These are phyloP conservation scores for Parasarocladium wereldwijsianum DNA, from an alignment of 2,329 filamentous ascomycete genomes.

Conservation along the genomic window DNA sequence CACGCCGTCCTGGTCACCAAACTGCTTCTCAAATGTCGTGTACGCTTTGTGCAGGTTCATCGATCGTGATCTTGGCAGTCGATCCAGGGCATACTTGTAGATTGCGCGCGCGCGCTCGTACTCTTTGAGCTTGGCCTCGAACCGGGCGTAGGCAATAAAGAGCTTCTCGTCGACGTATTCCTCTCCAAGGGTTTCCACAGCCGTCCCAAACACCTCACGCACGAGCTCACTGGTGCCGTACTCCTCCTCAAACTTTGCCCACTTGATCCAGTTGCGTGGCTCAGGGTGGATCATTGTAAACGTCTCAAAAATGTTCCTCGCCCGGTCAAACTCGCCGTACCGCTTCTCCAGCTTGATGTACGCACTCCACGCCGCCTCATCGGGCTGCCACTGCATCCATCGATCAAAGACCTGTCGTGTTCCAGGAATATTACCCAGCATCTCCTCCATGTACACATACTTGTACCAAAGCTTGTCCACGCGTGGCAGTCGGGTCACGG, in stretches of 20 bases:
- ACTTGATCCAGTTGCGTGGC: conserved; percentile 96
- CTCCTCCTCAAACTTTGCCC: conserved; percentile 95
- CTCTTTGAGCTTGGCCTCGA: conserved; percentile 88
- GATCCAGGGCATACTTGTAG: conserved; percentile 91
- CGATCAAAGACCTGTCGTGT: conserved; percentile 90
- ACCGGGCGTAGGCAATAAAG: conserved; percentile 90
- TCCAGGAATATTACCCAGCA: conserved; percentile 82
- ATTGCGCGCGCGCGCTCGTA: conserved; percentile 88
- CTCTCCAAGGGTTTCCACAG: conserved; percentile 80
- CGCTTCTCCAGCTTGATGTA: conserved; percentile 97
- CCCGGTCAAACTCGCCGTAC: conserved; percentile 81
- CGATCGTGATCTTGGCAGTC: conserved; percentile 76
- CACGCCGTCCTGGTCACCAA: conserved; percentile 81
- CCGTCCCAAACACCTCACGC: conserved; percentile 76
- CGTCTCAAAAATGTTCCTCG: conserved; percentile 75
- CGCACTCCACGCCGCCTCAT: conserved; percentile 86
- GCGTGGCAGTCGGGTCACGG: conserved; percentile 80
- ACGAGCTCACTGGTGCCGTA: conserved; percentile 84
- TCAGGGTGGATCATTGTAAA: conserved; percentile 92
- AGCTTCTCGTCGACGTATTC: conserved; percentile 93
- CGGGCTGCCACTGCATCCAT: conserved; percentile 97
- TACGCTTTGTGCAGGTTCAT: conserved; percentile 81
- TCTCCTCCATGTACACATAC: conserved; percentile 98
- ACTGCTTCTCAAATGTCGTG: conserved; percentile 97
- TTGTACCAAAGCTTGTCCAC: conserved; percentile 99